phyloP scores from a whole-genome alignment of 768 basidiomycete genomes.

The Melanogaster broomeanus region DNA sequence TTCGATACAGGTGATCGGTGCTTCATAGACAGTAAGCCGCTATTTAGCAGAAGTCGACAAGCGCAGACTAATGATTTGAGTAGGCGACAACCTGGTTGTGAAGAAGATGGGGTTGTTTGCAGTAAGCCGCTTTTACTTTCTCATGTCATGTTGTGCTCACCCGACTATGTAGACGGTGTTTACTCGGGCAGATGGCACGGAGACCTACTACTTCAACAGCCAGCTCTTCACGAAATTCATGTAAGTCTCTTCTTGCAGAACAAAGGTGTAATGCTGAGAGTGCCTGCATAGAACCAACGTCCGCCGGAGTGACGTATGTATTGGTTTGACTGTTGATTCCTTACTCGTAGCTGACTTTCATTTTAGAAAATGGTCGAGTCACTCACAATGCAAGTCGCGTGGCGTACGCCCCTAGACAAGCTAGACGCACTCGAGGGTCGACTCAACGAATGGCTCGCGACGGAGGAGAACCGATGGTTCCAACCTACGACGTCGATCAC shows the following conservation, averaged over 20 bases:
- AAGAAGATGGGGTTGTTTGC: slow-evolving; percentile 83
- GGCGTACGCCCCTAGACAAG: slow-evolving; percentile 73
- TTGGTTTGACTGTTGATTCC: background rate
- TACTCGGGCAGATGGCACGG: slow-evolving; percentile 69
- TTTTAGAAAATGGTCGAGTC: slow-evolving; percentile 66
- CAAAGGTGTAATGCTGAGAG: background rate
- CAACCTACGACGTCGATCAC: slow-evolving; percentile 65
- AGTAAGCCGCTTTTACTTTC: slow-evolving; percentile 33
- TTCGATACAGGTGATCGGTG: slow-evolving; percentile 85
- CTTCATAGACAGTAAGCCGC: slow-evolving; percentile 59
- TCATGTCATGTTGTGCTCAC: background rate
- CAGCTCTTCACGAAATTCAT: slow-evolving; percentile 76
- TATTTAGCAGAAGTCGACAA: background rate
- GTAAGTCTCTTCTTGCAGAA: slow-evolving; percentile 36
- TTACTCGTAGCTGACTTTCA: slow-evolving; percentile 10
- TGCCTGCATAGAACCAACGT: slow-evolving; percentile 56
- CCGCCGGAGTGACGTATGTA: slow-evolving; percentile 64
- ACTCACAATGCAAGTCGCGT: slow-evolving; percentile 69
- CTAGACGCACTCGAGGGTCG: slow-evolving; percentile 67
- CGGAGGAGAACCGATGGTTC: slow-evolving; percentile 81
- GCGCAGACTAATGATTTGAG: slow-evolving; percentile 5
- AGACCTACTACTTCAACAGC: slow-evolving; percentile 82
- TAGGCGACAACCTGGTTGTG: slow-evolving; percentile 70
- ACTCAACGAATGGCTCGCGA: slow-evolving; percentile 75
- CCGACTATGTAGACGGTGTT: slow-evolving; percentile 57